Evolutionary conservation across 768 basidiomycete species (phyloP).

Genomic region (Peribolospora baueri): DNA sequence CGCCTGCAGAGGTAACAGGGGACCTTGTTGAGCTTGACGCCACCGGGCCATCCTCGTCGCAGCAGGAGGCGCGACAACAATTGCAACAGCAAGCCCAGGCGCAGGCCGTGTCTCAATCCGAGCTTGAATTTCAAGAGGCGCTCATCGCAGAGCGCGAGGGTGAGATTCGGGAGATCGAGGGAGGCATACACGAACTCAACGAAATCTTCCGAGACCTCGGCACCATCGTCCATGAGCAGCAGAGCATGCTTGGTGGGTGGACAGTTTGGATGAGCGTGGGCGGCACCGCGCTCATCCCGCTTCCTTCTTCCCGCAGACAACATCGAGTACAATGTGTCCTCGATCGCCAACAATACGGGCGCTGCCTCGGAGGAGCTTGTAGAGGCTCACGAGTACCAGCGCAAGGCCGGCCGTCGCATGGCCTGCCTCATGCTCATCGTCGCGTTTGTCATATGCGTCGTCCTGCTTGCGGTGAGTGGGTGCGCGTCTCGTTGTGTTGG

Average conservation of each 20-base stretch:
- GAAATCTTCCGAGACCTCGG: conserved; percentile 94
- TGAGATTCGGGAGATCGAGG: conserved; percentile 90
- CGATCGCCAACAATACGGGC: conserved; percentile 55
- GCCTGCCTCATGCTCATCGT: conserved; percentile 74
- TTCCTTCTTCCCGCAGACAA: conserved; percentile 35
- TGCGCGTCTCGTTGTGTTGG: not conserved
- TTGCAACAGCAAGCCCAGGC: conserved; percentile 15
- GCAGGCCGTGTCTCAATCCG: conserved; percentile 19
- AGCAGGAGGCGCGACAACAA: conserved; percentile 16
- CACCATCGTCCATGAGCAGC: conserved; percentile 80
- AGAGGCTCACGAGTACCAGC: conserved; percentile 77
- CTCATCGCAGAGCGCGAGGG: conserved; percentile 78
- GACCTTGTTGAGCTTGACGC: conserved; percentile 1
- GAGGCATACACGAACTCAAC: conserved; percentile 79
- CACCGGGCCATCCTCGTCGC: conserved; percentile 4
- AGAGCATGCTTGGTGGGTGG: conserved; percentile 64
- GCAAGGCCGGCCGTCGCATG: conserved; percentile 71
- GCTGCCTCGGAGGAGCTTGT: conserved; percentile 65
- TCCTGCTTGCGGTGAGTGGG: conserved; percentile 63
- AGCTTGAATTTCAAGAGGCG: conserved; percentile 86
- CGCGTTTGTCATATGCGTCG: conserved; percentile 60
- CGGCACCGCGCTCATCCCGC: not conserved
- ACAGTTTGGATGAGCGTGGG: not conserved
- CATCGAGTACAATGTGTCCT: conserved; percentile 78
- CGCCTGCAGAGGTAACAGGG: not conserved